Percentiles rank a stretch among this genome's conserved stretches.
phyloP scores from a whole-genome alignment of 148 eudicot genomes.

The Rhododendron simsii region DNA sequence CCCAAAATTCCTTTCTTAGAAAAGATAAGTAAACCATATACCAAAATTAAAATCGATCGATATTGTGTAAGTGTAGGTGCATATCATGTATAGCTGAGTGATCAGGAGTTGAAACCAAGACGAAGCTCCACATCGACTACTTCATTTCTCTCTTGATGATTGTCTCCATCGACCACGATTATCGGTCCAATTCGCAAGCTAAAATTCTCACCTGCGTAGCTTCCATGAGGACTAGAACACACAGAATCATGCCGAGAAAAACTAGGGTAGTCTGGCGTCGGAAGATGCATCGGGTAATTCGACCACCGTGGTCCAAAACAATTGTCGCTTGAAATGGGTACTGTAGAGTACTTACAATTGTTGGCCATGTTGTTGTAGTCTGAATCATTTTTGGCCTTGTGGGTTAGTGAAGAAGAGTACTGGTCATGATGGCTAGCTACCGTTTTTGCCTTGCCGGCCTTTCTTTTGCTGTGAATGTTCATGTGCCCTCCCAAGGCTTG shows the following conservation, averaged over 20 bases:
- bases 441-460: slow-evolving; percentile 32
- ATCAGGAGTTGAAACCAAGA: slow-evolving; percentile 37
- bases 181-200: slow-evolving; percentile 13
- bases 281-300: slow-evolving; percentile 6
- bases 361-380: not conserved
- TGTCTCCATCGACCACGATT: not conserved
- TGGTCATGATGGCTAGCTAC: not conserved
- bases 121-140: slow-evolving; percentile 59
- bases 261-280: slow-evolving; percentile 24
- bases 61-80: not conserved
- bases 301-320: not conserved
- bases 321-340: not conserved
- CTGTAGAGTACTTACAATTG: not conserved
- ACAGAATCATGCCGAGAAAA: slow-evolving; percentile 7
- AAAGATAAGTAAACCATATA: no score
- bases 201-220: slow-evolving; percentile 26
- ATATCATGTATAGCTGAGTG: not conserved
- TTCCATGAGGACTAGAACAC: slow-evolving; percentile 17
- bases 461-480: slow-evolving; percentile 58
- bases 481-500: slow-evolving; percentile 63
- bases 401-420: not conserved
- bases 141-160: slow-evolving; percentile 11
- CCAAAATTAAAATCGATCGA: not conserved
- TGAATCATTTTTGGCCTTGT: not conserved
- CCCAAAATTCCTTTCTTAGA: no score